Base-by-base conservation (phyloP, 495 filamentous ascomycete species). In the Coniosporium apollinis region DNA sequence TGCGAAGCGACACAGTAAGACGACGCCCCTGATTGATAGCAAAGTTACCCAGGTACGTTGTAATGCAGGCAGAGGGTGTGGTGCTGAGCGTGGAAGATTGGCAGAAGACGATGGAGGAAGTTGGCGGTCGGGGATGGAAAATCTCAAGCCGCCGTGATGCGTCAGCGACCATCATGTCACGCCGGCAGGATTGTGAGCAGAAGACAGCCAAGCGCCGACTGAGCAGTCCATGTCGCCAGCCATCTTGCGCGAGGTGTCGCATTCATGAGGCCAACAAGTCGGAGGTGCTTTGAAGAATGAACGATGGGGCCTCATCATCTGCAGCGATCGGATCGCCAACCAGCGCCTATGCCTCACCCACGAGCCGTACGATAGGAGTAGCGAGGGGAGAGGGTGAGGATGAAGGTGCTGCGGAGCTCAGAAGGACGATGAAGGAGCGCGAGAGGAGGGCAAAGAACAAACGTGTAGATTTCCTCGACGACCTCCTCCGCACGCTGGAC, bases 401-500 rank as follows among this genome's bases (percentile, higher is more conserved):
- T 5, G 35, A 28, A 13, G 41, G 40, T 13, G 32, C 28, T 20
- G 10, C 28, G 2, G 4, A 19, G 38, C 33, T 19, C 14, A 36
- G 19, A 22, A 28, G 3, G 42, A 26, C 6, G 28, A 49, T 11
- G 44, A 28, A 42, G 15, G 19, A 41, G 28, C 40, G 28, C 19
- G 35, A 45, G 30, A 39, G 38, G 34, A 42, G 45, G 18, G 46
- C 34, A 26, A 53, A 46, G 34, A 62, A 62, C 49, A 56, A 59
- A 60, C 22, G 54, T 66, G 37, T 60, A 53, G 30, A 55, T 53
- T 31, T 39, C 41, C 35, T 74, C 69, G 57, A 70, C 68, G 22
- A 60, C 33, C 56, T 91, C 21, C 65, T 82, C 46, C 66, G 69
- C 38, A 76, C 72, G 48, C 60, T 92, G 30, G 84, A 94, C 56